Base-by-base conservation (phyloP, 2,329 filamentous ascomycete genomes). In the Niveomyces coronatus region DNA sequence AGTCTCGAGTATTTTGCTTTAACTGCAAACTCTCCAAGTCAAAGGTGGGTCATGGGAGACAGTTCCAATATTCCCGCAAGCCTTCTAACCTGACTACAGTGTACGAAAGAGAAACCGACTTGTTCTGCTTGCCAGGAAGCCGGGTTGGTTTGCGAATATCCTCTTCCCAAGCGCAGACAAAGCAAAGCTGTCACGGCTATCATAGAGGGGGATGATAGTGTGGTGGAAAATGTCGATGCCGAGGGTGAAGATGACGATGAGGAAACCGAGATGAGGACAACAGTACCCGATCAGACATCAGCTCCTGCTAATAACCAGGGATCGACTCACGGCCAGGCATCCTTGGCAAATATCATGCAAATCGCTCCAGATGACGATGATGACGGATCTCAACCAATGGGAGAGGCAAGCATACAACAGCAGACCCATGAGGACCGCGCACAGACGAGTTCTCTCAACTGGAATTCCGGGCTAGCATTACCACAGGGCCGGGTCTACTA, bases 71-170 rank as follows among this genome's bases (percentile, higher is more conserved):
- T 40, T 29, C 43, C 13, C 27, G 8, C 3, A 4, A 4, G 4
- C 4, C 15, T 31, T 35, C 44, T 57, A 38, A 58, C 42, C 9
- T 11, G 3, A 4, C 14, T 9, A 11, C 16, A 67, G 63, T 70
- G 66, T 31, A 56, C 64, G 9, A 61, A 54, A 32, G 56, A 58
- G 29, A 56, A 52, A 27, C 65, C 65, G 4, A 47, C 47, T 2
- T 70, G 67, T 43, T 50, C 49, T 6, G 54, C 56, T 26, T 70
- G 66, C 18, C 38, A 53, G 16, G 44, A 48, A 6, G 40, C 48
- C 5, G 55, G 54, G 1, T 40, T 50, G 5, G 42, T 44, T 7
- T 70, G 66, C 42, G 51, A 61, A 33, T 70, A 67, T 44, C 53
- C 63, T 16, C 46, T 53, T n/a, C 49, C 52, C 10, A 58, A 52